Evolutionary conservation across 148 eudicot genomes (phyloP), one percentile per base, ranked within the genome.

Genomic region (Beta vulgaris): DNA sequence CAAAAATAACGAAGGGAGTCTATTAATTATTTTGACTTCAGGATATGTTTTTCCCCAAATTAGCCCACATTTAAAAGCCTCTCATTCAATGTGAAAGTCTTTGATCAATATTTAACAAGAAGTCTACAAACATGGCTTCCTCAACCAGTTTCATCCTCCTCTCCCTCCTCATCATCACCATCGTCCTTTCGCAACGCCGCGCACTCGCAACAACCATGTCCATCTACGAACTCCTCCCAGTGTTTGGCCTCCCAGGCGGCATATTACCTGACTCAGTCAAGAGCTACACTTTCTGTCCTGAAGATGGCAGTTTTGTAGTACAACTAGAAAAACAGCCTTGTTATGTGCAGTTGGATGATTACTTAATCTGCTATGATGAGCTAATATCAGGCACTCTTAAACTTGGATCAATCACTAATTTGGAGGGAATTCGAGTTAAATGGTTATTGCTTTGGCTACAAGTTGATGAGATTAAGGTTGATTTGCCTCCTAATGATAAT

Each of bases 391-490:
- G 97, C 31, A 82, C 77, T 57, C 81, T 92, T 15, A 82, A 76
- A 23, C 60, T 83, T 25, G 97, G 94, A 21, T 90, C 94, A 0
- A 90, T 92, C 44, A 85, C 84, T 13, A 51, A 87, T 4, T 60
- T 92, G 53, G 60, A 85, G 36, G 97, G 97, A 9, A 84, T 92
- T 60, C 85, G 86, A 79, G 90, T 92, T 28, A 68, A 87, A 65
- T 82, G 80, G 36, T 64, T 83, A 69, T 53, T 90, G 15, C 16
- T 74, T 35, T 90, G 97, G 97, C 80, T 92, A 39, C 69, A 82
- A 67, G 92, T 91, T n/a, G 87, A 87, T 65, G 91, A 86, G 78
- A 87, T 91, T 69, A 86, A 71, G 73, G 97, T 92, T 71, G 94
- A 92, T 81, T 83, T 92, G 85, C 97, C 97, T 2, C 89, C 89